Conservation (phyloP, 139 green algal genomes). For the Tetradesmus lagerheimii region DNA sequence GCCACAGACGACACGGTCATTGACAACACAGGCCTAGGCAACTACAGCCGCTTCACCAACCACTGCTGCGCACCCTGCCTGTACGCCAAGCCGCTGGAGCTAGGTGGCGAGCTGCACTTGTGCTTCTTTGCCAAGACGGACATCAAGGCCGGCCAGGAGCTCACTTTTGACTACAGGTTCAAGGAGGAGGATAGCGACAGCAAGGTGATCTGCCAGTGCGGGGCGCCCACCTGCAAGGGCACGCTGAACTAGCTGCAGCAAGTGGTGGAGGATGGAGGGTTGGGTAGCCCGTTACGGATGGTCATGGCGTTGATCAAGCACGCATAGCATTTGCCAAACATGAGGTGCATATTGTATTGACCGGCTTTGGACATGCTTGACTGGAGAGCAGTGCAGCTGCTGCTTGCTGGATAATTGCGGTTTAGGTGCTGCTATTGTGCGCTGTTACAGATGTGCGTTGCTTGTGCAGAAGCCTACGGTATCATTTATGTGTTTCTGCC, state of each 20-base stretch:
- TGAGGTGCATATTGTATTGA: too few relatives aligned
- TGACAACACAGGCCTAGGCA: slow-evolving; percentile 84
- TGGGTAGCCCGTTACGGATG: background rate
- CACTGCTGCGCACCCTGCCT: slow-evolving; percentile 91
- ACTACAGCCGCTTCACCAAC: slow-evolving; percentile 91
- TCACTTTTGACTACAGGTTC: slow-evolving; percentile 94
- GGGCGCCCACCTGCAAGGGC: slow-evolving; percentile 87
- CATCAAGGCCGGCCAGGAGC: slow-evolving; percentile 86
- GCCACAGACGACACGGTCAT: slow-evolving; percentile 82
- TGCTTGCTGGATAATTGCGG: background rate
- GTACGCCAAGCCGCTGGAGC: slow-evolving; percentile 87
- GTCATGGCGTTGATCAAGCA: too few relatives aligned
- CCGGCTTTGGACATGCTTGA: background rate
- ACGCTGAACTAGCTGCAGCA: slow-evolving; percentile 73
- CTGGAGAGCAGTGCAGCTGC: background rate
- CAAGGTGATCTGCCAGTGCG: slow-evolving; percentile 83
- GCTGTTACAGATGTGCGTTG: too few relatives aligned
- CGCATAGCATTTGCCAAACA: too few relatives aligned
- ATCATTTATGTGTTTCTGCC: too few relatives aligned
- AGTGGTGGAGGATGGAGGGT: background rate
- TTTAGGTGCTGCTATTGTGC: too few relatives aligned
- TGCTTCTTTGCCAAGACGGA: slow-evolving; percentile 88
- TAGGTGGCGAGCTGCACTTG: slow-evolving; percentile 75
- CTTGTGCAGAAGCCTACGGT: too few relatives aligned
- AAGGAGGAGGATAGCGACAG: slow-evolving; percentile 67